Evolutionary conservation across 2,329 filamentous ascomycete genomes (phyloP).

Genomic region (Phoma sp.): DNA sequence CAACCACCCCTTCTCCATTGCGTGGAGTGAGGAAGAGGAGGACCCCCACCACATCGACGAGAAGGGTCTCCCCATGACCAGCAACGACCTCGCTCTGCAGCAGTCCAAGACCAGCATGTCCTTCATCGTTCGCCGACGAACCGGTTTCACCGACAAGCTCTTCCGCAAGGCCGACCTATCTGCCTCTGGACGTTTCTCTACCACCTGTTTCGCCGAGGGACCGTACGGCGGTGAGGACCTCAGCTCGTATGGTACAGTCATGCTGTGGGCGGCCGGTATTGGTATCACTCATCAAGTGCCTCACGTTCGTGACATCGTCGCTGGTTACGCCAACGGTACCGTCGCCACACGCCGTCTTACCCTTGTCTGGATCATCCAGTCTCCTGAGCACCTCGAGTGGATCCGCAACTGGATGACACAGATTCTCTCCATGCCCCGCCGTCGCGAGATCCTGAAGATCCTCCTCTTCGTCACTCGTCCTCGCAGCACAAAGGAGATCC

Average conservation of each 20-base stretch:
- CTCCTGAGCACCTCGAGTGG: conserved; percentile 90
- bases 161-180: conserved; percentile 71
- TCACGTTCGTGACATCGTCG: conserved; percentile 74
- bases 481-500: conserved; percentile 80
- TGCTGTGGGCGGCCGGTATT: conserved; percentile 90
- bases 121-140: conserved; percentile 86
- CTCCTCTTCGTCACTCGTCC: conserved; percentile 91
- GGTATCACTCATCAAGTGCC: conserved; percentile 96
- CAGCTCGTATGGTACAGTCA: conserved; percentile 88
- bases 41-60: conserved; percentile 49
- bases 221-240: conserved; percentile 86
- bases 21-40: conserved; percentile 74
- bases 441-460: conserved; percentile 83
- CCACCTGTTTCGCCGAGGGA: conserved; percentile 83
- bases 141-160: conserved; percentile 84
- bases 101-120: conserved; percentile 68
- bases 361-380: conserved; percentile 92
- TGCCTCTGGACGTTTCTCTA: conserved; percentile 62
- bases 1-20: conserved; percentile 80
- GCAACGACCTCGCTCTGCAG: conserved; percentile 59
- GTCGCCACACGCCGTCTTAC: conserved; percentile 82
- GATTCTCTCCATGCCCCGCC: conserved; percentile 80
- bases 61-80: conserved; percentile 57
- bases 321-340: conserved; percentile 68
- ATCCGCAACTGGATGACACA: conserved; percentile 89